phyloP scores from a whole-genome alignment of 2,329 filamentous ascomycete species.

The Lachnellula hyalina region DNA sequence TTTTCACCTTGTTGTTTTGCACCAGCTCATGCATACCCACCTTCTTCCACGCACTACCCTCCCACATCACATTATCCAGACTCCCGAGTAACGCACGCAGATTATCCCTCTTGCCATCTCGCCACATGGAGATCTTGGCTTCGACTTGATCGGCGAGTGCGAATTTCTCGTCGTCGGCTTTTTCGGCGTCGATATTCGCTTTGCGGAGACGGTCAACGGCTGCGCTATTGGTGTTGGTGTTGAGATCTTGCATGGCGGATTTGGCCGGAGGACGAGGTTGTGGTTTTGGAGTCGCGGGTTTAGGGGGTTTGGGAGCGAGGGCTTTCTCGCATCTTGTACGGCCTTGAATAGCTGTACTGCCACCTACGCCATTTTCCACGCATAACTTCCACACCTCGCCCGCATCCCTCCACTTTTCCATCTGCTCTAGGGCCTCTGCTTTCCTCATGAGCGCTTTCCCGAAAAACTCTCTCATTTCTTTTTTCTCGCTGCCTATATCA shows the following conservation, averaged over 20 bases:
- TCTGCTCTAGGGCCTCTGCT: constrained; percentile 89
- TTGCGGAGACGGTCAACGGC: constrained; percentile 78
- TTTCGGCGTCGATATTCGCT: constrained; percentile 80
- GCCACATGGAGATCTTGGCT: constrained; percentile 72
- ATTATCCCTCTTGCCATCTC: constrained; percentile 88
- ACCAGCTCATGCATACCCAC: constrained; percentile 91
- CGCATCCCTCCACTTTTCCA: constrained; percentile 91
- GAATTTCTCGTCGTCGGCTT: constrained; percentile 88
- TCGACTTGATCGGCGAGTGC: constrained; percentile 82
- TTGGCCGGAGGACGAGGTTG: constrained; percentile 34
- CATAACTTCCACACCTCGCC: constrained; percentile 73
- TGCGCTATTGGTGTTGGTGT: constrained; percentile 47
- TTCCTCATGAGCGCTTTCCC: constrained; percentile 92
- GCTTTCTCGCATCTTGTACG: constrained; percentile 87
- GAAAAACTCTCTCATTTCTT: constrained; percentile 89
- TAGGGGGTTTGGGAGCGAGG: constrained; percentile 61
- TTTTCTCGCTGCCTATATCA: constrained; percentile 57
- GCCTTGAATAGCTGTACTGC: constrained; percentile 75
- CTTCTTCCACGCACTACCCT: constrained; percentile 92
- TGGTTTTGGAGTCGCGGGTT: constrained; percentile 39
- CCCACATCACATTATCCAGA: constrained; percentile 85
- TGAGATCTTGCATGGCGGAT: constrained; percentile 38
- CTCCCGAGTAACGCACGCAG: constrained; percentile 81
- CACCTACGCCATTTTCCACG: constrained; percentile 82
- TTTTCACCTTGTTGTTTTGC: constrained; percentile 91